Evolutionary conservation across 441 rosid species (phyloP).

Genomic region (Croton laevigatus): DNA sequence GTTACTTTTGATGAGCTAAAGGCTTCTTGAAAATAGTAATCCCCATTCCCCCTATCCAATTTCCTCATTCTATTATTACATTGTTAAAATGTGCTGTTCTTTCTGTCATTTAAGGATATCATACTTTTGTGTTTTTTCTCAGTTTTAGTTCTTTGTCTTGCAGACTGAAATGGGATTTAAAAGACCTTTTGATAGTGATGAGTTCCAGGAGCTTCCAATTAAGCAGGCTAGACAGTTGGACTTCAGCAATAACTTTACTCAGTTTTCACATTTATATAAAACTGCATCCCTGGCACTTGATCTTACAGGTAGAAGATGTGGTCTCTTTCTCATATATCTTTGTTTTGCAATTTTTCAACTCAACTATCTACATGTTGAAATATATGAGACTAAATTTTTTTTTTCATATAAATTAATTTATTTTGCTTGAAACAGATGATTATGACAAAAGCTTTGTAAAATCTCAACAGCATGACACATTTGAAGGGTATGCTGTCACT

Average conservation of each 20-base stretch:
- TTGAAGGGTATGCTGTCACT: slow-evolving; percentile 26
- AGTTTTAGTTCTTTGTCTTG: background rate
- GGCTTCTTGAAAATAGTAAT: background rate
- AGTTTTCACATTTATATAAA: slow-evolving; percentile 33
- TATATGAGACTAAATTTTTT: background rate
- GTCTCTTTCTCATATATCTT: background rate
- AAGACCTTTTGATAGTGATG: slow-evolving; percentile 53
- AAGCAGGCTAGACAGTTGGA: slow-evolving; percentile 52
- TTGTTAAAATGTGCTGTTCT: background rate
- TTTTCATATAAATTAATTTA: background rate
- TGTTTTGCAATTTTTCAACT: background rate
- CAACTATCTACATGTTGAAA: background rate
- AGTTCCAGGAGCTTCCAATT: slow-evolving; percentile 40
- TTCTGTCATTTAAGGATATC: background rate
- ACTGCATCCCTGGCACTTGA: slow-evolving; percentile 24
- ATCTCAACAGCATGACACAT: slow-evolving; percentile 27
- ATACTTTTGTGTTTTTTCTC: background rate
- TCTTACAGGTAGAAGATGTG: slow-evolving; percentile 33
- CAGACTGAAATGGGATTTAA: slow-evolving; percentile 57
- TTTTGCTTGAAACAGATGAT: slow-evolving; percentile 32
- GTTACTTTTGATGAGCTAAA: background rate
- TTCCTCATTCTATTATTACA: background rate
- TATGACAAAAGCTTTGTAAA: slow-evolving; percentile 31
- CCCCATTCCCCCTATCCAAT: too few relatives aligned
- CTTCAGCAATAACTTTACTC: slow-evolving; percentile 35